Evolutionary conservation across 805 yeast species (phyloP).

Genomic region (Maudiozyma barnettii): DNA sequence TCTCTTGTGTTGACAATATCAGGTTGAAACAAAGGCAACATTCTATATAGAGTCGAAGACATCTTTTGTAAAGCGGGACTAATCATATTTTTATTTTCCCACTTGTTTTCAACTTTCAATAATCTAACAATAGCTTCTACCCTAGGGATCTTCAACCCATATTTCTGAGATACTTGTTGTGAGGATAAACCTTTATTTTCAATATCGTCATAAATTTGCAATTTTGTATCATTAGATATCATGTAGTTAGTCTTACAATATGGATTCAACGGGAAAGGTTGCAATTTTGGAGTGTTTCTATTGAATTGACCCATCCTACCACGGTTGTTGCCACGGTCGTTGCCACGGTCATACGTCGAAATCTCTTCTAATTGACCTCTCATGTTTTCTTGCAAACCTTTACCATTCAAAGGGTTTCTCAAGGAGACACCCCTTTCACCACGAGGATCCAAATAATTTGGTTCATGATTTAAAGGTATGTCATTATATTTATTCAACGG

Average conservation of each 20-base stretch:
- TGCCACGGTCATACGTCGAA: too few relatives aligned
- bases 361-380: slow-evolving; percentile 10
- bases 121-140: slow-evolving; percentile 80
- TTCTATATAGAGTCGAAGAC: slow-evolving; percentile 54
- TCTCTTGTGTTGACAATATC: slow-evolving; percentile 36
- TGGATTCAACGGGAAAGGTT: slow-evolving; percentile 76
- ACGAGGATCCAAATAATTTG: slow-evolving; percentile 62
- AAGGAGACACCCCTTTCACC: slow-evolving; percentile 34
- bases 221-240: slow-evolving; percentile 50
- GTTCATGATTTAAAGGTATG: slow-evolving; percentile 57
- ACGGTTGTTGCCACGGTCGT: background rate
- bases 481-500: slow-evolving; percentile 62
- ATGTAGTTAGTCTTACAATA: slow-evolving; percentile 58
- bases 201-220: slow-evolving; percentile 48
- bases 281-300: slow-evolving; percentile 28
- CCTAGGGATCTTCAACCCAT: slow-evolving; percentile 75
- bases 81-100: slow-evolving; percentile 45
- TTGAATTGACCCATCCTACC: slow-evolving; percentile 1
- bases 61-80: slow-evolving; percentile 49
- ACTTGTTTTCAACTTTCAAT: slow-evolving; percentile 51
- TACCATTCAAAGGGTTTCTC: slow-evolving; percentile 28
- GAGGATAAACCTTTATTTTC: slow-evolving; percentile 43
- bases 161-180: slow-evolving; percentile 68
- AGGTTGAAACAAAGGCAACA: slow-evolving; percentile 68
- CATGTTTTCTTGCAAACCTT: slow-evolving; percentile 18